These are phyloP conservation scores for Gymnopilus junonius DNA, from an alignment of 768 basidiomycete species.

Conservation along the genomic window DNA sequence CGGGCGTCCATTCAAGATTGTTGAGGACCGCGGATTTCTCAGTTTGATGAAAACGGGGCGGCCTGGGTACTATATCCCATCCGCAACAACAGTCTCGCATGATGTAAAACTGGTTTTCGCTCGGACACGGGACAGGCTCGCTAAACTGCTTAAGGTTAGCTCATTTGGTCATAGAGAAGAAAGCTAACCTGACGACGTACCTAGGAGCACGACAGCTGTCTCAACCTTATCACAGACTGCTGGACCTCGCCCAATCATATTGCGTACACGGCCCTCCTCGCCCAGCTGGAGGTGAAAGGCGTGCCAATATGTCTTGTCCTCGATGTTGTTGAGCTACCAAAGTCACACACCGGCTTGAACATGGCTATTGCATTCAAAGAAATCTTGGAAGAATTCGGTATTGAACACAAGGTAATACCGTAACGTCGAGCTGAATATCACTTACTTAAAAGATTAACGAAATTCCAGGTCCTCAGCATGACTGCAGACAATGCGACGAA, in stretches of 20 bases:
- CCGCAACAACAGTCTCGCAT: conserved; percentile 31
- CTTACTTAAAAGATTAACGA: not conserved
- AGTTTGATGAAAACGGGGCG: conserved; percentile 17
- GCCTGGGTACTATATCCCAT: conserved; percentile 39
- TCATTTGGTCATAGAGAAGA: too few species aligned
- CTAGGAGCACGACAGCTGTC: conserved; percentile 32
- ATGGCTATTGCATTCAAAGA: conserved; percentile 36
- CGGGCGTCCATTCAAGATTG: not conserved
- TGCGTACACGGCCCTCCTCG: conserved; percentile 32
- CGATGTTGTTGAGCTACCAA: conserved; percentile 41
- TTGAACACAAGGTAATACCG: conserved; percentile 39
- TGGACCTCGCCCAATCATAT: conserved; percentile 42
- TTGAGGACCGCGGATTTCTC: not conserved
- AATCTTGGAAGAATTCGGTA: conserved; percentile 39
- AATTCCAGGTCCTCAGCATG: conserved; percentile 32
- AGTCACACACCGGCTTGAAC: conserved; percentile 37
- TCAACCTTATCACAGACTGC: conserved; percentile 38
- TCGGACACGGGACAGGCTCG: conserved; percentile 17
- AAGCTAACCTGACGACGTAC: too few species aligned
- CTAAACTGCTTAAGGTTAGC: conserved; percentile 31
- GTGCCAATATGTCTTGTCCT: conserved; percentile 29
- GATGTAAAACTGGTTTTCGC: conserved; percentile 30
- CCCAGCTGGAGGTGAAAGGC: conserved; percentile 35
- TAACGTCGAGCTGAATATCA: too few species aligned
- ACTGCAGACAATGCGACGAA: conserved; percentile 40